phyloP scores from a whole-genome alignment of 805 yeast species.

The Starmerella ratchasimensis region DNA sequence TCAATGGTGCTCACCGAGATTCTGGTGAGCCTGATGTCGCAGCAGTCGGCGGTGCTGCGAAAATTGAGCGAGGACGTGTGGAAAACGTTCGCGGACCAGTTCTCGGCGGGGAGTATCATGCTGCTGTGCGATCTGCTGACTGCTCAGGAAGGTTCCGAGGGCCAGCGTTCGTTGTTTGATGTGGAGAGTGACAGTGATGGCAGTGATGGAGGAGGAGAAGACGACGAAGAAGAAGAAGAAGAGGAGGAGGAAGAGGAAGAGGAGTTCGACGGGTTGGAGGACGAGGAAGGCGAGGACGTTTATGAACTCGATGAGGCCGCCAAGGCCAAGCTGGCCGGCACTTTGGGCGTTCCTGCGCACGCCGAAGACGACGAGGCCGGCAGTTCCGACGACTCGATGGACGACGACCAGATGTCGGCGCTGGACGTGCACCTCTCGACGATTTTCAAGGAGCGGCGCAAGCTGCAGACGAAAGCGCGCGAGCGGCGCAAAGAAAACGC shows the following conservation, averaged over 20 bases:
- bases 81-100: constrained; percentile 40
- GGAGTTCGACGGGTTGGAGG: constrained; percentile 18
- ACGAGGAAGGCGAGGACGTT: constrained; percentile 17
- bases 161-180: constrained; percentile 64
- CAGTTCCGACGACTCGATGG: constrained; percentile 69
- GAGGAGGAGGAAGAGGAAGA: constrained; percentile 26
- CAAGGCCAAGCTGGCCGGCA: constrained; percentile 17
- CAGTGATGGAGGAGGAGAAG: constrained; percentile 29
- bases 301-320: constrained; percentile 17
- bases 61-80: constrained; percentile 43
- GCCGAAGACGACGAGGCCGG: constrained; percentile 27
- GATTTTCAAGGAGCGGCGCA: constrained; percentile 73
- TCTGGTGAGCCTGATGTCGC: constrained; percentile 42
- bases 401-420: constrained; percentile 93
- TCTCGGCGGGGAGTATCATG: constrained; percentile 34
- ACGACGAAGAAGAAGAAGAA: constrained; percentile 29
- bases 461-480: constrained; percentile 46
- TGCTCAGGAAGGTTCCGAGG: constrained; percentile 67
- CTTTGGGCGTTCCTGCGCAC: constrained; percentile 12
- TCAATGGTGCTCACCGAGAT: constrained; percentile 45
- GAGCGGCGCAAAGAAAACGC: constrained; percentile 47
- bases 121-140: constrained; percentile 41
- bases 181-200: constrained; percentile 37
- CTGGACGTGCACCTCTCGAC: constrained; percentile 70
- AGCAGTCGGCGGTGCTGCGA: constrained; percentile 43